Conservation (phyloP, 2,329 filamentous ascomycete species). For the Penicillium sclerotigenum region DNA sequence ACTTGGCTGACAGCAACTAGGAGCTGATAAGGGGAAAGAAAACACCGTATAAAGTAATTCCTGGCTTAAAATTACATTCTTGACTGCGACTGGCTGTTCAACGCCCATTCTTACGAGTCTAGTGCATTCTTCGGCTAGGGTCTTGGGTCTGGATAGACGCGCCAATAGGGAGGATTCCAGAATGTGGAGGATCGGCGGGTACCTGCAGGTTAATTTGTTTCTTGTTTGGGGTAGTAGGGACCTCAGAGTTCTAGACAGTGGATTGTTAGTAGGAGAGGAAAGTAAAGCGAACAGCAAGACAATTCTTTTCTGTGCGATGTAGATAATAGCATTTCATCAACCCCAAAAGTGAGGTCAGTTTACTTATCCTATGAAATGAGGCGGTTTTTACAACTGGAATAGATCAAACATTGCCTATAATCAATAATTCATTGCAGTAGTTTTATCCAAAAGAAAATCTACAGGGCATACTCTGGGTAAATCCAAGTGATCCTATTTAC, state of each 20-base stretch:
- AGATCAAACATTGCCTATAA: background rate
- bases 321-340: background rate
- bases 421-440: slow-evolving; percentile 5
- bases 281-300: background rate
- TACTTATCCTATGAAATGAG: background rate
- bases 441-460: background rate
- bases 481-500: slow-evolving; percentile 1
- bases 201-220: background rate
- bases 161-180: slow-evolving; percentile 1
- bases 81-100: background rate
- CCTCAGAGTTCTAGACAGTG: no score
- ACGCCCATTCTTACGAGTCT: no score
- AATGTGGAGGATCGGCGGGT: background rate
- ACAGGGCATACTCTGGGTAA: background rate
- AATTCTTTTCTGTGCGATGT: background rate
- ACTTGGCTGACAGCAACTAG: background rate
- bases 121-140: background rate
- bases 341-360: background rate
- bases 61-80: background rate
- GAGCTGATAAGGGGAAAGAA: background rate
- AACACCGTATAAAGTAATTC: background rate
- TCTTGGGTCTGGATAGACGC: background rate
- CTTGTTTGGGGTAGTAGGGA: background rate
- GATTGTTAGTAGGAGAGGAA: background rate
- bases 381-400: background rate